Base-by-base conservation (phyloP, 805 yeast species). In the Vanderwaltozyma verrucispora region DNA sequence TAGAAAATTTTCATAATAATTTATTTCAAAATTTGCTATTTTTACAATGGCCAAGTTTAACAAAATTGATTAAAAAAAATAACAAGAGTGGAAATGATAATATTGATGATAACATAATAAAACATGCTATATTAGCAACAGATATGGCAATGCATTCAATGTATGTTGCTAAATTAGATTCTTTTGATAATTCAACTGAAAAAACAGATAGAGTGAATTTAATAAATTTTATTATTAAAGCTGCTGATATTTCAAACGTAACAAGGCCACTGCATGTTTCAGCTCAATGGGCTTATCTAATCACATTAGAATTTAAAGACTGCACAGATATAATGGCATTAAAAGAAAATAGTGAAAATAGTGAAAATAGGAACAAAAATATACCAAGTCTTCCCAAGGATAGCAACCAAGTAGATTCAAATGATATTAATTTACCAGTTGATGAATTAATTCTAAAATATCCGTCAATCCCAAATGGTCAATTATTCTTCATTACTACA, bases 221-320 rank as follows among this genome's bases (percentile, higher is more conserved):
- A 28, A 67, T 80, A 31, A 72, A 84, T 19, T 62, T 87, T 42
- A 68, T 89, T 42, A 75, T 92, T 43, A 92, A 92, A 64, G 86
- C 95, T 59, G 96, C 97, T 3, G 98, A 92, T 62, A 86, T 92
- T 32, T 84, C 95, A 20, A 92, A 92, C 56, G 96, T 88, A 17
- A 76, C 95, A 9, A 67, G 97, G 42, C 86, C 88, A 4, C 63
- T 84, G 40, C 63, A 71, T 27, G 74, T 85, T 2, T 79, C 89
- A 17, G 73, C 84, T 1, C 78, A 80, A 61, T 88, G 96, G 96
- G 96, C 95, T 4, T 63, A 74, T 43, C 74, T 79, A n/a, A 68
- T 88, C 30, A 71, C 80, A 1, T 64, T 82, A 44, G 96, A 88
- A 59, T 84, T 87, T 48, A 69, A 67, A 32, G 88, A 83, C 53